Evolutionary conservation across 768 basidiomycete species (phyloP).

Genomic region (Sarcodon sp.): DNA sequence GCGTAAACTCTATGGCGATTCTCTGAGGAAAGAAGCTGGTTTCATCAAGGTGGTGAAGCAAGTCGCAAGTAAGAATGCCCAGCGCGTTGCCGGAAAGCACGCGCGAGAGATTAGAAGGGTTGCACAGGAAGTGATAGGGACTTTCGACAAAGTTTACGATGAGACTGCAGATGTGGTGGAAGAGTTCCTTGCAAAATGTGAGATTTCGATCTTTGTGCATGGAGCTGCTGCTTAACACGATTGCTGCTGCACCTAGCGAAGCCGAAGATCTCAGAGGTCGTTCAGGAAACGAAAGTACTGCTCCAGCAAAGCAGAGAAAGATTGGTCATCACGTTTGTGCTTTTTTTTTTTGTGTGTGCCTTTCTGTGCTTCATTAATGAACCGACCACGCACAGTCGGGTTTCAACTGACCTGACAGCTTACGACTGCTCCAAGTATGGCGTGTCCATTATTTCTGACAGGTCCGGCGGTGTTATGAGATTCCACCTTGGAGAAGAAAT

Average conservation of each 20-base stretch:
- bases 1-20: constrained; percentile 90
- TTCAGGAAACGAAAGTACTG: constrained; percentile 86
- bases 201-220: constrained; percentile 14
- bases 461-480: constrained; percentile 33
- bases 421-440: constrained; percentile 77
- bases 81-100: constrained; percentile 66
- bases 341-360: not conserved
- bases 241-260: constrained; percentile 37
- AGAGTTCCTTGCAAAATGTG: constrained; percentile 87
- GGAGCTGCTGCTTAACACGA: constrained; percentile 3
- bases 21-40: constrained; percentile 89
- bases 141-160: constrained; percentile 91
- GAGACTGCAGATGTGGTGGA: constrained; percentile 89
- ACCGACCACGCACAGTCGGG: constrained; percentile 34
- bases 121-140: constrained; percentile 88
- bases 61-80: constrained; percentile 76
- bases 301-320: constrained; percentile 85
- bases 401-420: constrained; percentile 69
- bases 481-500: constrained; percentile 93
- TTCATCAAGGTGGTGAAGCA: constrained; percentile 97
- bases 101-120: constrained; percentile 72
- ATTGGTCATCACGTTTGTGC: constrained; percentile 79
- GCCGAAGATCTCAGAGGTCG: constrained; percentile 77
- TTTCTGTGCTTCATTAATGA: not conserved
- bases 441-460: constrained; percentile 44